Percentiles rank a stretch among this genome's conserved stretches.
phyloP scores from a whole-genome alignment of 805 yeast species.

The Crinitomyces ghanaensis region DNA sequence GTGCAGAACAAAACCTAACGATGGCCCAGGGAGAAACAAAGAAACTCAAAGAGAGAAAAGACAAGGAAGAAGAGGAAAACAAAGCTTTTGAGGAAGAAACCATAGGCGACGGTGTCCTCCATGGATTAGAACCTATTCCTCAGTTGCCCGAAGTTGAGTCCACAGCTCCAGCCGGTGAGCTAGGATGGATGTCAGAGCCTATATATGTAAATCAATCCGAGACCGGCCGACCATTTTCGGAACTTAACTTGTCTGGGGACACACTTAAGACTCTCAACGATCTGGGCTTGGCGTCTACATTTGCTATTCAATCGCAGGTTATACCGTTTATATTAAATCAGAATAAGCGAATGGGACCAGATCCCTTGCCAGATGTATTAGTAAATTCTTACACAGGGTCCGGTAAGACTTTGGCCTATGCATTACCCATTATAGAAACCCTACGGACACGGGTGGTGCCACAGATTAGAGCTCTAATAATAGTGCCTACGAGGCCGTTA shows the following conservation, averaged over 20 bases:
- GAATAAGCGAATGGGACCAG: slow-evolving; percentile 23
- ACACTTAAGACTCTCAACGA: slow-evolving; percentile 37
- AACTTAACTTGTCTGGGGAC: slow-evolving; percentile 28
- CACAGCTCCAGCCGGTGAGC: neutral
- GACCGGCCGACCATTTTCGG: slow-evolving; percentile 35
- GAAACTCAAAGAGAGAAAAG: slow-evolving; percentile 7
- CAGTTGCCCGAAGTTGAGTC: slow-evolving; percentile 33
- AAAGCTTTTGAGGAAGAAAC: slow-evolving; percentile 15
- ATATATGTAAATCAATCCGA: slow-evolving; percentile 41
- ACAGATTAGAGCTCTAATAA: slow-evolving; percentile 56
- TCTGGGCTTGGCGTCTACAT: slow-evolving; percentile 44
- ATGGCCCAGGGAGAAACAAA: slow-evolving; percentile 13
- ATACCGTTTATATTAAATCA: slow-evolving; percentile 42
- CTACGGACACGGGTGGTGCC: slow-evolving; percentile 57
- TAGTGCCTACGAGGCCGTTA: slow-evolving; percentile 87
- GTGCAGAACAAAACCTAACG: slow-evolving; percentile 3
- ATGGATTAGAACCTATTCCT: slow-evolving; percentile 60
- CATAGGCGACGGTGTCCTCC: slow-evolving; percentile 11
- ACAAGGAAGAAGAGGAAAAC: slow-evolving; percentile 7
- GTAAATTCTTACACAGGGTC: slow-evolving; percentile 95
- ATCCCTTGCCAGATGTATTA: slow-evolving; percentile 43
- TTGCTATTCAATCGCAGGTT: slow-evolving; percentile 66
- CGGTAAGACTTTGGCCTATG: slow-evolving; percentile 87
- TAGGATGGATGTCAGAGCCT: slow-evolving; percentile 59
- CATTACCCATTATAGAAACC: slow-evolving; percentile 69